These are phyloP conservation scores for Vicia sativa DNA, from an alignment of 306 rosid species.

Conservation along the genomic window DNA sequence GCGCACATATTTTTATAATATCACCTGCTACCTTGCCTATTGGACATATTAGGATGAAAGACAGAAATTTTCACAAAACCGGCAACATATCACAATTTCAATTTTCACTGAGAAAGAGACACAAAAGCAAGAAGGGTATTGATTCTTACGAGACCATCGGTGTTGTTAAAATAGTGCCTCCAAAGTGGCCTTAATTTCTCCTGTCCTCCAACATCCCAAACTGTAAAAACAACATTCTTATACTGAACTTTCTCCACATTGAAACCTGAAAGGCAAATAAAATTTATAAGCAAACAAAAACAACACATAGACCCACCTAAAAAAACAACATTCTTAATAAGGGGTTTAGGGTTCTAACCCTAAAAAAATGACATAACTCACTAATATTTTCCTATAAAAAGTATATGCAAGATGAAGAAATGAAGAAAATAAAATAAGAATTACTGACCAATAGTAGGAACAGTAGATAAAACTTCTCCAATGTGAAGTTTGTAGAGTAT, in stretches of 20 bases:
- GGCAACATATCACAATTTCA: not conserved
- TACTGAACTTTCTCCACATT: slow-evolving; percentile 98
- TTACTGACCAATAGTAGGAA: slow-evolving; percentile 82
- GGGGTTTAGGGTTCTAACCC: not conserved
- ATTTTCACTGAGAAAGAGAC: not conserved
- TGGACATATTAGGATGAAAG: slow-evolving; percentile 6
- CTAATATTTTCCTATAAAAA: too few species aligned
- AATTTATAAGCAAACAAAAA: slow-evolving; percentile 24
- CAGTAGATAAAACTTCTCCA: slow-evolving; percentile 91
- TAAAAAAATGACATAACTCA: too few species aligned
- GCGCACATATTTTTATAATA: slow-evolving; percentile 22
- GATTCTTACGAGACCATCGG: slow-evolving; percentile 80
- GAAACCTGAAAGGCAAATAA: slow-evolving; percentile 63
- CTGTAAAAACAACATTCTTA: slow-evolving; percentile 94
- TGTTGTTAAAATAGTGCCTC: slow-evolving; percentile 95
- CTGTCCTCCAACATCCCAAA: slow-evolving; percentile 99
- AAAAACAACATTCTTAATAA: not conserved
- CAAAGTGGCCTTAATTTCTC: slow-evolving; percentile 95
- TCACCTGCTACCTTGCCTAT: not conserved
- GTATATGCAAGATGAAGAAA: slow-evolving; percentile 4
- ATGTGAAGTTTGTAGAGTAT: slow-evolving; percentile 86
- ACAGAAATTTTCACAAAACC: slow-evolving; percentile 11
- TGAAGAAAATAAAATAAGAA: not conserved
- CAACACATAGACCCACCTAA: slow-evolving; percentile 7
- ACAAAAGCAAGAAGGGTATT: slow-evolving; percentile 12